Conservation (phyloP, 1,139 yeast genomes). For the Protomyces inouyei region DNA sequence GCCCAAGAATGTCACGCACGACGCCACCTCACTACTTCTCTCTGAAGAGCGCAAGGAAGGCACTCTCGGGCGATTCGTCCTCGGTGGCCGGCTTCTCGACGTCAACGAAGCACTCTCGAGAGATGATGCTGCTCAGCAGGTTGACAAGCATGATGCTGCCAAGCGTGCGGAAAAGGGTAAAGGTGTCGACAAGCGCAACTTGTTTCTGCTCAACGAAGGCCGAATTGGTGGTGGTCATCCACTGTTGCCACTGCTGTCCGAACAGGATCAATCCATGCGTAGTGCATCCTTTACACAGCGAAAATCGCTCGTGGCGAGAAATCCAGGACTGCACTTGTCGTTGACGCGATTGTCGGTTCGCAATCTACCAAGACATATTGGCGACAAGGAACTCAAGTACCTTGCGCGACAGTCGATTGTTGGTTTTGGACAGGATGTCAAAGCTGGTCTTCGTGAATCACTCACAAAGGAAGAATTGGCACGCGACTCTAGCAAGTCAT, state of each 20-base stretch:
- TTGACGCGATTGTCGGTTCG: conserved; percentile 90
- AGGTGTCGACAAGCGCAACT: conserved; percentile 78
- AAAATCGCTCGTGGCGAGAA: conserved; percentile 82
- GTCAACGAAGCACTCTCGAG: conserved; percentile 82
- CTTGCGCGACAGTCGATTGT: conserved; percentile 93
- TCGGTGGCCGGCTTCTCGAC: conserved; percentile 84
- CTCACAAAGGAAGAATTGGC: conserved; percentile 81
- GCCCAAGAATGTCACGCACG: conserved; percentile 37
- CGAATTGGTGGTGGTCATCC: conserved; percentile 77
- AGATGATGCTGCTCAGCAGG: conserved; percentile 70
- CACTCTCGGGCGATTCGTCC: conserved; percentile 74
- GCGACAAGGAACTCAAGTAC: conserved; percentile 79
- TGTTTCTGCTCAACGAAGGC: conserved; percentile 88
- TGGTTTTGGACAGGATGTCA: conserved; percentile 89
- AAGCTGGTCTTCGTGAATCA: conserved; percentile 68
- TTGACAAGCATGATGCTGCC: conserved; percentile 67
- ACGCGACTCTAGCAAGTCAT: conserved; percentile 52
- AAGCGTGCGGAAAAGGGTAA: conserved; percentile 76
- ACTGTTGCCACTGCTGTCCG: conserved; percentile 62
- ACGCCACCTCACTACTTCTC: conserved; percentile 62
- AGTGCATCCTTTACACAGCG: conserved; percentile 82
- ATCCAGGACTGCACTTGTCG: conserved; percentile 85
- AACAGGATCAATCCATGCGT: conserved; percentile 77
- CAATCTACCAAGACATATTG: conserved; percentile 89
- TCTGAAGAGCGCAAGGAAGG: conserved; percentile 59